Base-by-base conservation (phyloP, 169 alveolate genomes). In the Eimeria brunetti region DNA sequence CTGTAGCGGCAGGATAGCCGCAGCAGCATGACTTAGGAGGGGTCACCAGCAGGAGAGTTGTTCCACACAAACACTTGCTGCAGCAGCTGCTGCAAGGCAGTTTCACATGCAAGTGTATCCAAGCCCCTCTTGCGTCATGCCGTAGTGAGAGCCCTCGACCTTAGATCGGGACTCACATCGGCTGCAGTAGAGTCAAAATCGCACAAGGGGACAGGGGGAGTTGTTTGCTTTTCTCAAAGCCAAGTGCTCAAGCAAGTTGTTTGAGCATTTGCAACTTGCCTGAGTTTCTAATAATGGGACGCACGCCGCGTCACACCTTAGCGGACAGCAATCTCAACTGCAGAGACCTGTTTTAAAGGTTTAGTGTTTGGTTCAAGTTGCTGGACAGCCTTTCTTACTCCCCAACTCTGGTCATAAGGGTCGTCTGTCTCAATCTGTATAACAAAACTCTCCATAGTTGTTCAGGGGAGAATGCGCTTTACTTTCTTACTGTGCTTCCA, bases 341-440 rank as follows among this genome's bases (percentile, higher is more conserved):
- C 95, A 64, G 96, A 95, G 9, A 95, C 96, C 96, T 95, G 96
- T 16, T 27, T 67, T 11, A 27, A 53, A 44, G n/a, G n/a, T n/a
- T n/a, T 49, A 69, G 78, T 41, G 86, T 41, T 67, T 69, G 33
- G 38, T 18, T 24, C 38, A 41, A n/a, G 44, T 33, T 30, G 56
- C 36, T 53, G 51, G 46, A 83, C 76, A 46, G 91, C 80, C n/a
- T 16, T 60, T 60, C 97, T 81, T 64, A 95, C 96, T 76, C 97
- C 97, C 97, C 97, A 95, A 44, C 96, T 91, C 83, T 95, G 97
- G 41, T 91, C 96, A 84, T 53, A 95, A n/a, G 97, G 97, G 94
- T 95, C 97, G 62, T 95, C 96, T 49, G 85, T 75, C 44, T 95
- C 94, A 6, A 95, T 89, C 96, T 88, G 85, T 27, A 33, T 33